These are phyloP conservation scores for Licmophora abbreviata DNA, from an alignment of 108 stramenopile species.

Conservation along the genomic window DNA sequence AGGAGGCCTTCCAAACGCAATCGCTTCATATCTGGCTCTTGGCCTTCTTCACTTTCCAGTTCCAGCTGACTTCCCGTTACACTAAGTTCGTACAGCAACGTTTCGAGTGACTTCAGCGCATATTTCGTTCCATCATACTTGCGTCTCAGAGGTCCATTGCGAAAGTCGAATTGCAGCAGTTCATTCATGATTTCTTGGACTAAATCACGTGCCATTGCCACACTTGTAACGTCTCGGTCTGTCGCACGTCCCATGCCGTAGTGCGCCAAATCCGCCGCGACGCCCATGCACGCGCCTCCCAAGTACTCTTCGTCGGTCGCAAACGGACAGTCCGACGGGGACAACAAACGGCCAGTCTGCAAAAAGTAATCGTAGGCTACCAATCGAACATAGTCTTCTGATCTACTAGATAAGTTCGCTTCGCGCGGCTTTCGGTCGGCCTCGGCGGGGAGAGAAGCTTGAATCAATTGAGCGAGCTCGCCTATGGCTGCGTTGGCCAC, in stretches of 20 bases:
- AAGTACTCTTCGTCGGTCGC: slow-evolving; percentile 79
- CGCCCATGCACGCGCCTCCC: slow-evolving; percentile 62
- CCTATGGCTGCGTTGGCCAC: slow-evolving; percentile 14
- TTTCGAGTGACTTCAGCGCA: slow-evolving; percentile 45
- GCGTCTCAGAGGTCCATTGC: slow-evolving; percentile 87
- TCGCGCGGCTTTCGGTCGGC: slow-evolving; percentile 24
- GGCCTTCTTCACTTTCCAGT: neutral
- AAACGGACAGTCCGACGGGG: slow-evolving; percentile 6
- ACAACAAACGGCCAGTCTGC: slow-evolving; percentile 22
- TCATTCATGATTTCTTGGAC: slow-evolving; percentile 48
- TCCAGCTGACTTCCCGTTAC: slow-evolving; percentile 37
- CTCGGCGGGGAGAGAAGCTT: slow-evolving; percentile 6
- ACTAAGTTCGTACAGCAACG: slow-evolving; percentile 78
- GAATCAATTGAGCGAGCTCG: slow-evolving; percentile 14
- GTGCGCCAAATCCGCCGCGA: slow-evolving; percentile 55
- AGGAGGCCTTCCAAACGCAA: slow-evolving; percentile 5
- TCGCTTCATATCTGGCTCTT: slow-evolving; percentile 16
- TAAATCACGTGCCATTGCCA: slow-evolving; percentile 43
- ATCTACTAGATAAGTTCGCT: slow-evolving; percentile 33
- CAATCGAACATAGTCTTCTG: slow-evolving; percentile 61
- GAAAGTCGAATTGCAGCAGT: slow-evolving; percentile 80
- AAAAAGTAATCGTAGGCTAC: slow-evolving; percentile 56
- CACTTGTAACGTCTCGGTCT: slow-evolving; percentile 32
- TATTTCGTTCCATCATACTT: slow-evolving; percentile 85
- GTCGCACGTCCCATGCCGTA: slow-evolving; percentile 68